Evolutionary conservation across 306 rosid genomes (phyloP).

Genomic region (Medicago lupulina): DNA sequence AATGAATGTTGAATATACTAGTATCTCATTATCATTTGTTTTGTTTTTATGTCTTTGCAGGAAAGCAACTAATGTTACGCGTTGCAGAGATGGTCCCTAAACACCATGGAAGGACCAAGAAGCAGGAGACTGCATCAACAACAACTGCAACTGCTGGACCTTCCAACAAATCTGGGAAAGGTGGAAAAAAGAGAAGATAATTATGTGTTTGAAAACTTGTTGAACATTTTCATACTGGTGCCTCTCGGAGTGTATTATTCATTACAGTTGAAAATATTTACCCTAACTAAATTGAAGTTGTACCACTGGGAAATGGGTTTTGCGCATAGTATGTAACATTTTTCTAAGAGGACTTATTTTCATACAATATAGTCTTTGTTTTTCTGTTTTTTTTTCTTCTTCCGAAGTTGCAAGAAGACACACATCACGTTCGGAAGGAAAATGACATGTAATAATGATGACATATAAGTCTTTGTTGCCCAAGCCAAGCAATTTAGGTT

Average conservation of each 20-base stretch:
- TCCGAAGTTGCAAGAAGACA: background rate
- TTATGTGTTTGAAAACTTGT: background rate
- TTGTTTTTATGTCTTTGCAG: background rate
- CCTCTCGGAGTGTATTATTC: background rate
- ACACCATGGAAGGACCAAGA: constrained; percentile 18
- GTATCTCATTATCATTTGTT: background rate
- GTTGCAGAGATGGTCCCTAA: constrained; percentile 12
- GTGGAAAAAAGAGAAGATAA: constrained; percentile 15
- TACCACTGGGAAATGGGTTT: background rate
- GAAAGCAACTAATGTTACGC: constrained; percentile 13
- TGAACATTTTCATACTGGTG: background rate
- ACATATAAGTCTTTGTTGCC: too few species aligned
- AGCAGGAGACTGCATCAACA: constrained; percentile 10
- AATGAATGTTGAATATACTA: background rate
- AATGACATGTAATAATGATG: too few species aligned
- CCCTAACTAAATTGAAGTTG: background rate
- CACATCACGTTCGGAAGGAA: background rate
- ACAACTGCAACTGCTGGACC: constrained; percentile 7
- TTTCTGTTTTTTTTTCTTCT: background rate
- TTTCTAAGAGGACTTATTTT: background rate
- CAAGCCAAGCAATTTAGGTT: too few species aligned
- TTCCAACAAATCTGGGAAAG: constrained; percentile 17
- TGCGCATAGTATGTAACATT: background rate
- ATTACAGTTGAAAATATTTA: background rate
- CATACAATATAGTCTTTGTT: background rate